phyloP scores from a whole-genome alignment of 2,329 filamentous ascomycete species.

The Epichloe aotearoae region DNA sequence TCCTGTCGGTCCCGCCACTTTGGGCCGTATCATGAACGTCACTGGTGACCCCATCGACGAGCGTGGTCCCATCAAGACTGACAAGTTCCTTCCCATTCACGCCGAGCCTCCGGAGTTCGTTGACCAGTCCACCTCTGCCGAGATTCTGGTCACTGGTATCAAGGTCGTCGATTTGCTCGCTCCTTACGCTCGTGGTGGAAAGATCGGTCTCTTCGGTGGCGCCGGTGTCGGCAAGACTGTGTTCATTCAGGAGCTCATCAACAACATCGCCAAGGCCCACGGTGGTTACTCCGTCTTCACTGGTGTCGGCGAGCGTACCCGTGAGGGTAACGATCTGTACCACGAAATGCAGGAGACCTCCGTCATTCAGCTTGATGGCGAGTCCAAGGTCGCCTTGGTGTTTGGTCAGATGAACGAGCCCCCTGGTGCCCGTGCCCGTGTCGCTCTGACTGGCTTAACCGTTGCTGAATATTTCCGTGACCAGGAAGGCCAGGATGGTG shows the following conservation, averaged over 20 bases:
- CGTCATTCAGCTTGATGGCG: slow-evolving; percentile 98
- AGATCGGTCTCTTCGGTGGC: slow-evolving; percentile 99
- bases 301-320: slow-evolving; percentile 99
- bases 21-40: slow-evolving; percentile 99
- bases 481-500: slow-evolving; percentile 71
- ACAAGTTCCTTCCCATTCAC: slow-evolving; percentile 84
- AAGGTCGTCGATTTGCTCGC: slow-evolving; percentile 99
- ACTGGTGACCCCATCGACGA: slow-evolving; percentile 99
- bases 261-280: slow-evolving; percentile 99
- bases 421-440: slow-evolving; percentile 98
- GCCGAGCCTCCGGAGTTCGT: slow-evolving; percentile 82
- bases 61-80: slow-evolving; percentile 92
- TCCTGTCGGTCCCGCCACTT: slow-evolving; percentile 82
- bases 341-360: slow-evolving; percentile 99
- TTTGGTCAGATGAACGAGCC: slow-evolving; percentile 99
- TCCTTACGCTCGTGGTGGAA: slow-evolving; percentile 99
- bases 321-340: slow-evolving; percentile 99
- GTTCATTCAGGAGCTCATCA: slow-evolving; percentile 99
- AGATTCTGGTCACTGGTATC: slow-evolving; percentile 98
- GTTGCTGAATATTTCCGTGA: slow-evolving; percentile 75
- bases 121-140: slow-evolving; percentile 91
- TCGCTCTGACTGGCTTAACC: slow-evolving; percentile 82
- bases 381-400: slow-evolving; percentile 97
- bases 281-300: slow-evolving; percentile 99
- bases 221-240: slow-evolving; percentile 99